A percentile compares a stretch with the other conserved stretches of the same genome.
Evolutionary conservation across 805 yeast genomes (phyloP).

Genomic region (Myxozyma neotropica): DNA sequence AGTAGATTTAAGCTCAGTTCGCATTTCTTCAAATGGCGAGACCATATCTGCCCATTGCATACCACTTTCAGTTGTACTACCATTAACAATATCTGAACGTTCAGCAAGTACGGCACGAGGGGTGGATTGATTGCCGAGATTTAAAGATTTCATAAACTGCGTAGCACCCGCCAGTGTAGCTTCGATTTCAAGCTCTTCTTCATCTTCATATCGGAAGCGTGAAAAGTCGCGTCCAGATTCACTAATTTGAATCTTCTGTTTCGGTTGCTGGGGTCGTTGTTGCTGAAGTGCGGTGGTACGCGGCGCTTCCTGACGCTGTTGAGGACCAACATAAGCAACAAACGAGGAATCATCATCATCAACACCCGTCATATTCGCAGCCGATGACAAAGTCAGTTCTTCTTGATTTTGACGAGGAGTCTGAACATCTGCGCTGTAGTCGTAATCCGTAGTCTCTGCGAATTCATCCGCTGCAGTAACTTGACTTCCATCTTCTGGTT

Average conservation of each 20-base stretch:
- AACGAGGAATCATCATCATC: slow-evolving; percentile 19
- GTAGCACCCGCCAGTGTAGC: slow-evolving; percentile 20
- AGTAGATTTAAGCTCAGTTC: slow-evolving; percentile 12
- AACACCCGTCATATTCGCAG: slow-evolving; percentile 8
- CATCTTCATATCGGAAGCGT: slow-evolving; percentile 15
- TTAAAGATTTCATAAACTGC: slow-evolving; percentile 17
- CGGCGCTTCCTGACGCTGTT: not conserved
- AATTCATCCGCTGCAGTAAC: slow-evolving; percentile 9
- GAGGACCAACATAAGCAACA: slow-evolving; percentile 7
- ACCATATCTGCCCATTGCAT: slow-evolving; percentile 31
- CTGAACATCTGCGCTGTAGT: slow-evolving; percentile 3
- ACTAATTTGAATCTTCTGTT: not conserved
- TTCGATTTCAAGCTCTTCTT: slow-evolving; percentile 25
- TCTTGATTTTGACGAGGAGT: slow-evolving; percentile 1
- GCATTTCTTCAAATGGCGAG: slow-evolving; percentile 31
- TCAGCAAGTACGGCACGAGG: slow-evolving; percentile 17
- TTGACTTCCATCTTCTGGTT: slow-evolving; percentile 3
- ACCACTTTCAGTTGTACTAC: not conserved
- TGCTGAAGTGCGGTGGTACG: too few relatives aligned
- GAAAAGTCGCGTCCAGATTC: slow-evolving; percentile 4
- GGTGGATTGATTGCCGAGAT: slow-evolving; percentile 25
- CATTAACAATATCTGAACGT: slow-evolving; percentile 9
- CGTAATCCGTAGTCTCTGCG: slow-evolving; percentile 24
- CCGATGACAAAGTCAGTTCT: not conserved
- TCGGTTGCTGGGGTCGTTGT: slow-evolving; percentile 4